Conservation (phyloP, 441 rosid species). For the Populus hybrid region DNA sequence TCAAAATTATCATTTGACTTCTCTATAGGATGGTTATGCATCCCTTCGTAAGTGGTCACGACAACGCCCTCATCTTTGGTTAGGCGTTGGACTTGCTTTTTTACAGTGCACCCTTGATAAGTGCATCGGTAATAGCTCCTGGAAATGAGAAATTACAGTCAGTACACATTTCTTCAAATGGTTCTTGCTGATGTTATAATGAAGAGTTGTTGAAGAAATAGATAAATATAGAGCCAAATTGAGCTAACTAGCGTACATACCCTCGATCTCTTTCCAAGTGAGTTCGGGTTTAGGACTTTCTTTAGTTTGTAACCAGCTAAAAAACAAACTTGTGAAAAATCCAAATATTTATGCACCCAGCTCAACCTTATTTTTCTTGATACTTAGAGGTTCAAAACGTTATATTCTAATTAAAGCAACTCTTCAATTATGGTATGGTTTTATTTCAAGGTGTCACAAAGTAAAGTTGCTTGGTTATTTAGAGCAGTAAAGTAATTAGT, state of each 20-base stretch:
- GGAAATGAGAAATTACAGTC: slow-evolving; percentile 6
- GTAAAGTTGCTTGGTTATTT: neutral
- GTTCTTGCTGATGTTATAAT: neutral
- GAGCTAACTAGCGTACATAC: too few species aligned
- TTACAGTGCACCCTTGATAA: slow-evolving; percentile 66
- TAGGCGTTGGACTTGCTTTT: slow-evolving; percentile 83
- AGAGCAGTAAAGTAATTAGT: neutral
- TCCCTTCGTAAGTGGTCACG: slow-evolving; percentile 74
- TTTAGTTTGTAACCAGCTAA: too few species aligned
- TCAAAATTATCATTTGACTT: slow-evolving; percentile 61
- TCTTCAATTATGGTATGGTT: neutral
- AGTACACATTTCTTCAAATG: neutral
- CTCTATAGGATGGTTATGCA: slow-evolving; percentile 59
- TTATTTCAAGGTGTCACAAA: neutral
- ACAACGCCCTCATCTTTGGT: slow-evolving; percentile 62
- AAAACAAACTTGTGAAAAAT: too few species aligned
- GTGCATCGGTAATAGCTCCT: slow-evolving; percentile 83
- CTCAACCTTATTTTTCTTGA: neutral
- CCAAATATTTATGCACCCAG: too few species aligned
- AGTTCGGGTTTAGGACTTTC: too few species aligned
- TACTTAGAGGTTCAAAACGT: neutral
- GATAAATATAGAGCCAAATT: neutral
- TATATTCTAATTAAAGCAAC: neutral
- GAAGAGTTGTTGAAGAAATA: neutral
- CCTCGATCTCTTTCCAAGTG: too few species aligned